phyloP scores from a whole-genome alignment of 73 alveolate genomes.

The Paramecium pentaurelia region DNA sequence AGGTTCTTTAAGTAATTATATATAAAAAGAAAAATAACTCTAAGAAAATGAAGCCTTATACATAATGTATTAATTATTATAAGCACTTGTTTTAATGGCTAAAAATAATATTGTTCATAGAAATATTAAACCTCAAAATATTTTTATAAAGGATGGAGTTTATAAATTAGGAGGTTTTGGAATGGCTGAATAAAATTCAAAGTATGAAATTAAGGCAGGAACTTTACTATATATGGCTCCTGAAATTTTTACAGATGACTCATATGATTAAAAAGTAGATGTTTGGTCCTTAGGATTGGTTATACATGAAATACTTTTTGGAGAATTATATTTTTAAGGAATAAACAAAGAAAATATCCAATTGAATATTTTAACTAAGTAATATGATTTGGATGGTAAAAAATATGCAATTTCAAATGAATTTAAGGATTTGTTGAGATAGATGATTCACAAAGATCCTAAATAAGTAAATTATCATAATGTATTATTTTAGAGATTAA shows the following conservation, averaged over 20 bases:
- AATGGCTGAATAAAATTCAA: slow-evolving; percentile 20
- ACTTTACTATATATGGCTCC: slow-evolving; percentile 62
- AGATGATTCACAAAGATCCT: neutral
- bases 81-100: slow-evolving; percentile 21
- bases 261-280: slow-evolving; percentile 47
- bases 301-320: slow-evolving; percentile 27
- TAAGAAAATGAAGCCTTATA: slow-evolving; percentile 30
- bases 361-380: neutral
- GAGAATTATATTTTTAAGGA: slow-evolving; percentile 34
- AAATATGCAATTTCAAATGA: neutral
- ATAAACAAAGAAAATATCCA: neutral
- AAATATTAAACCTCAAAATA: slow-evolving; percentile 49
- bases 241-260: slow-evolving; percentile 2
- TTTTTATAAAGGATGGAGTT: slow-evolving; percentile 45
- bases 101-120: slow-evolving; percentile 51
- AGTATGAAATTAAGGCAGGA: slow-evolving; percentile 13
- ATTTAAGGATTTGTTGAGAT: neutral
- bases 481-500: neutral
- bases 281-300: slow-evolving; percentile 52
- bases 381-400: neutral
- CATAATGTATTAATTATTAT: slow-evolving; percentile 18
- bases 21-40: neutral
- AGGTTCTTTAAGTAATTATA: neutral
- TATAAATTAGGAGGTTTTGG: slow-evolving; percentile 47
- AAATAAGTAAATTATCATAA: neutral